Base-by-base conservation (phyloP, 768 basidiomycete genomes). In the Boletus insuetus region DNA sequence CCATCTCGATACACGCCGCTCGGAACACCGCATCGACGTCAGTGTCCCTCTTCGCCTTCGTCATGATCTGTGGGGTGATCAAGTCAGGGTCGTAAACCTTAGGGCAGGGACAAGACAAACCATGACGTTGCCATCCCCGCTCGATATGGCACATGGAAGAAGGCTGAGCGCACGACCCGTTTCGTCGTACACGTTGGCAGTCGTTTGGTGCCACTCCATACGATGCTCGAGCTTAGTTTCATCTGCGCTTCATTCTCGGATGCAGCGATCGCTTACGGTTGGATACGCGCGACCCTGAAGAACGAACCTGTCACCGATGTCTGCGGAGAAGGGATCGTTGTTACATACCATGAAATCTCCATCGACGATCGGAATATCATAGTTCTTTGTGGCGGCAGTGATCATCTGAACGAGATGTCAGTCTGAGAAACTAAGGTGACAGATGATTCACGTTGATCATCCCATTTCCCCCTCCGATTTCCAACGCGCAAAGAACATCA, bases 1-100 rank as follows among this genome's bases (percentile, higher is more conserved):
- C 82, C 79, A 84, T 78, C 58, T 80, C 77, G 14, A 78, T 71
- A 31, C 79, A 79, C 6, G 75, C 79, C 1, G 77, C 75, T 4
- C 81, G 74, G 60, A 81, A 70, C 24, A 74, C 61, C 0, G 72
- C 64, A 58, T 82, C 82, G 4, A 80, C 73, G n/a, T 75, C 70
- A 31, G 65, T 60, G 20, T 77, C 74, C 47, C 70, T 72, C 55
- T 75, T 80, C 4, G 73, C 78, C 47, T 73, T 77, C 40, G 75
- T 75, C 65, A 82, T 75, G 31, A 77, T 56, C 69, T 70, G 31
- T 38, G 42, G 47, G 49, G 53, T 54, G 49, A 61, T 65, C 54
- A 60, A 51, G 56, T 39, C 38, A 39, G 17, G 38, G 53, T 46
- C 58, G 31, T 37, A 16, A 31, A n/a, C 22, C 13, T 31, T 53